Conservation (phyloP, 768 basidiomycete species). For the Strobilomyces confusus region DNA sequence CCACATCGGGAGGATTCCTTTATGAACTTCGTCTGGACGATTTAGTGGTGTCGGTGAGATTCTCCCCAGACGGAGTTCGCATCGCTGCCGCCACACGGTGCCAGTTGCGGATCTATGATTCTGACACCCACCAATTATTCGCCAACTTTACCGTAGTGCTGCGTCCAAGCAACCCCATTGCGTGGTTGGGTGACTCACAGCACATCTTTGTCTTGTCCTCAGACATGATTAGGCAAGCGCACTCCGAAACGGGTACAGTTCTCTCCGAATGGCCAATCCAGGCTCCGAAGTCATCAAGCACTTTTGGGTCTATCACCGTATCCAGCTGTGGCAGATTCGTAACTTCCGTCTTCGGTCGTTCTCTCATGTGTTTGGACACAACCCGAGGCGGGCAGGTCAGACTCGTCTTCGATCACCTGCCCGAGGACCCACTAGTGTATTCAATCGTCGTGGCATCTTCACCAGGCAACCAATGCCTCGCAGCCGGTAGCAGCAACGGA, state of each 20-base stretch:
- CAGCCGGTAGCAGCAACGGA: neutral
- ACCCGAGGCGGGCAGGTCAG: neutral
- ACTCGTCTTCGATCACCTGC: neutral
- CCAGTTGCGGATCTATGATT: neutral
- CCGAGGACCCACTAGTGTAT: neutral
- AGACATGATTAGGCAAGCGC: neutral
- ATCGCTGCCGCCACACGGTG: neutral
- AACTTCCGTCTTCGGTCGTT: neutral
- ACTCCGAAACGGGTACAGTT: neutral
- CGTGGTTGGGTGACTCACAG: neutral
- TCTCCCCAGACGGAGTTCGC: neutral
- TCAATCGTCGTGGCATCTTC: neutral
- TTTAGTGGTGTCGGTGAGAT: neutral
- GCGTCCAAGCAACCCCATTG: neutral
- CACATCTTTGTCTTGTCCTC: neutral
- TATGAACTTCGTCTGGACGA: too few species aligned
- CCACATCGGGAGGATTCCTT: too few species aligned
- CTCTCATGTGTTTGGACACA: neutral
- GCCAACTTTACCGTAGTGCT: neutral
- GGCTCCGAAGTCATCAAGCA: neutral
- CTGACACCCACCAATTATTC: neutral
- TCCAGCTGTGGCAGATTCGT: neutral
- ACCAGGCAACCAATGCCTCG: neutral
- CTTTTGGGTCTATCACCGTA: neutral
- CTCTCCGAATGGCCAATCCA: neutral